Base-by-base conservation (phyloP, 441 rosid species). In the Syzygium malaccense region DNA sequence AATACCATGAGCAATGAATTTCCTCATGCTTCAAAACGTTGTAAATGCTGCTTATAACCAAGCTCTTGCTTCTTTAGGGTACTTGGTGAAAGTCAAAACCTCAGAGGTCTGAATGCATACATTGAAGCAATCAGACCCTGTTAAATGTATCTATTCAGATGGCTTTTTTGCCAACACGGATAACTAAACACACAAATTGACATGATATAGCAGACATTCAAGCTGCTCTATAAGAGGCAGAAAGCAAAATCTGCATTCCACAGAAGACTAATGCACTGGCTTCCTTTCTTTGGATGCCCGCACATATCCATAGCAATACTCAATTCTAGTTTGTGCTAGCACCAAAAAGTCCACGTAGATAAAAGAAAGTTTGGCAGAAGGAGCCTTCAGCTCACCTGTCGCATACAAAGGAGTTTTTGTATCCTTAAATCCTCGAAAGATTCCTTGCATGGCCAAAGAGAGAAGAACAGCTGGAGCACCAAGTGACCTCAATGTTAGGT, bases 401-500 rank as follows among this genome's bases (percentile, higher is more conserved):
- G 94, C 94, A 89, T 89, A 91, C 28, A 93, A 85, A 56, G 94
- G 95, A 85, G 95, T 93, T 92, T 87, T 93, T 49, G 95, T 94
- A 53, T 93, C 94, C 92, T 94, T 94, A 75, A 94, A 91, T 88
- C 94, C 95, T 86, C 92, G 92, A 86, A 94, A 94, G 55, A 93
- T 89, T 71, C 96, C 95, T 92, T 93, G 94, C 90, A 91, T 91
- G 57, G 95, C 94, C 60, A 94, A 90, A 23, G 96, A 93, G 48
- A 94, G 93, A 90, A 94, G 95, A 89, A 93, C 88, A 25, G 94
- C 93, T 26, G 96, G 95, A 90, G 96, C 93, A 68, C 96, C 95
- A 8, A 93, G 91, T 64, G 95, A 93, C 75, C 95, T 90, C 89
- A 93, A 86, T 51, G 68, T 91, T 62, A 92, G 88, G 91, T 88